phyloP scores from a whole-genome alignment of 345 rosid species.

The Corchorus capsularis region DNA sequence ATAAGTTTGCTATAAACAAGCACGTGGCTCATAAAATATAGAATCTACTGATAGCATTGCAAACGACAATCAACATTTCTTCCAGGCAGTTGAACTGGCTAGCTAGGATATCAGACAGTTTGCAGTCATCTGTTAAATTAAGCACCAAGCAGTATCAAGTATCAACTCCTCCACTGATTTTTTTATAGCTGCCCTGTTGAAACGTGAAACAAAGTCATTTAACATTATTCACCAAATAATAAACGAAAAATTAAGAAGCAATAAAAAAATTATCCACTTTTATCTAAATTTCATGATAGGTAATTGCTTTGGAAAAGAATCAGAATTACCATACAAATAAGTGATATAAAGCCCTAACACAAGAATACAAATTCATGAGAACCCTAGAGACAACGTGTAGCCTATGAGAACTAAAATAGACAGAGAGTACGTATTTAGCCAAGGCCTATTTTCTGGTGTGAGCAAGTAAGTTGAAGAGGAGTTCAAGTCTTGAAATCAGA shows the following conservation, averaged over 20 bases:
- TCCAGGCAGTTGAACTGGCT: conserved; percentile 83
- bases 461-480: not conserved
- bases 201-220: conserved; percentile 23
- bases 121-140: conserved; percentile 83
- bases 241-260: not conserved
- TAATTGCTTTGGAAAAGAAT: not conserved
- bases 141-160: conserved; percentile 83
- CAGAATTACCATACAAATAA: not conserved
- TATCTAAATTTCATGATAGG: not conserved
- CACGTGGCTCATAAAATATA: conserved; percentile 70
- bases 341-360: not conserved
- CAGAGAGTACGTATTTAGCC: not conserved
- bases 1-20: not conserved
- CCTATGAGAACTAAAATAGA: not conserved
- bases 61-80: conserved; percentile 91
- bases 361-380: not conserved
- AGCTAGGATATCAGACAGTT: conserved; percentile 73
- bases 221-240: not conserved
- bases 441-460: not conserved
- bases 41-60: conserved; percentile 93
- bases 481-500: conserved; percentile 4
- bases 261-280: conserved; percentile 3
- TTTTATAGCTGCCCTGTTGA: conserved; percentile 69
- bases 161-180: conserved; percentile 83
- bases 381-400: not conserved